Evolutionary conservation across 2,329 filamentous ascomycete genomes (phyloP).

Genomic region (Teratosphaeria zuluensis): DNA sequence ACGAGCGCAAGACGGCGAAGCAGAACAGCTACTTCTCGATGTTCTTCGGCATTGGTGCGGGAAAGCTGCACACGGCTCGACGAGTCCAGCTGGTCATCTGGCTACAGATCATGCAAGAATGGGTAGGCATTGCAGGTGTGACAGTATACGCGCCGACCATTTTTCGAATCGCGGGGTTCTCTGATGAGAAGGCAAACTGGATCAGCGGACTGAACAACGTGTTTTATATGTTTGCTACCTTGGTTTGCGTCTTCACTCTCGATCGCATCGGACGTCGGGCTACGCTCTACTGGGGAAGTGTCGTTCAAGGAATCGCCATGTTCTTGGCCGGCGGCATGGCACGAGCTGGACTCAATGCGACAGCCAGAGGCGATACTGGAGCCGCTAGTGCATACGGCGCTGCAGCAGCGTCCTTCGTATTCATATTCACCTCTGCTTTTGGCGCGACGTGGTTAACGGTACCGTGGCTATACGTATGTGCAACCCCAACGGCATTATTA

Average conservation of each 20-base stretch:
- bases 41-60: slow-evolving; percentile 23
- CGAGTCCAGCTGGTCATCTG: slow-evolving; percentile 31
- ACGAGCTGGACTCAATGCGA: slow-evolving; percentile 18
- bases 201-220: slow-evolving; percentile 33
- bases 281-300: slow-evolving; percentile 27
- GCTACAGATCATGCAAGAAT: slow-evolving; percentile 33
- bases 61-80: slow-evolving; percentile 26
- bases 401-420: slow-evolving; percentile 62
- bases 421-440: slow-evolving; percentile 57
- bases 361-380: slow-evolving; percentile 12
- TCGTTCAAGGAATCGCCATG: slow-evolving; percentile 25
- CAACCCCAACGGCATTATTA: not conserved
- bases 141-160: slow-evolving; percentile 29
- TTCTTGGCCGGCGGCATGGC: slow-evolving; percentile 26
- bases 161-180: slow-evolving; percentile 25
- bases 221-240: slow-evolving; percentile 25
- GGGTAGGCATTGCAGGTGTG: slow-evolving; percentile 20
- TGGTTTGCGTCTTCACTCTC: slow-evolving; percentile 28
- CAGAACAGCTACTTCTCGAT: slow-evolving; percentile 24
- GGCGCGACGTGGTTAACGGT: slow-evolving; percentile 54
- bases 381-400: slow-evolving; percentile 15
- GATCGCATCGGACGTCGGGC: slow-evolving; percentile 25
- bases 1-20: slow-evolving; percentile 39
- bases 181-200: slow-evolving; percentile 30
- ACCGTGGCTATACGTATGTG: slow-evolving; percentile 34